These are phyloP conservation scores for Mycoemilia scoparia DNA, from an alignment of 192 early-diverging fungal genomes.

Conservation along the genomic window DNA sequence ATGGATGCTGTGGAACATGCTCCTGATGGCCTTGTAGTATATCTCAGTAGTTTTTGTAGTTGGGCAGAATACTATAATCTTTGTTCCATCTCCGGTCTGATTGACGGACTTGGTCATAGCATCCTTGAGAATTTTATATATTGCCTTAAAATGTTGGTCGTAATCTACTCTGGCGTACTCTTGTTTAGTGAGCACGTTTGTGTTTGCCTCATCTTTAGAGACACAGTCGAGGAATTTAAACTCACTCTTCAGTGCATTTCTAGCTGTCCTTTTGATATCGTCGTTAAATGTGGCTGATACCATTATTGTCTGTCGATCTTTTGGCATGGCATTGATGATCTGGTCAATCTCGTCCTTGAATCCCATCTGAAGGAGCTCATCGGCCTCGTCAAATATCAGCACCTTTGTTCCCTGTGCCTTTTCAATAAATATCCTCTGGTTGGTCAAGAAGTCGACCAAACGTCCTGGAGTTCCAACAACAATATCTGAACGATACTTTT, in stretches of 20 bases:
- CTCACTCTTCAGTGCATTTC: slow-evolving; percentile 37
- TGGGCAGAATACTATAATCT: slow-evolving; percentile 79
- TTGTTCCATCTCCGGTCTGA: slow-evolving; percentile 36
- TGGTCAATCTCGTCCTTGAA: slow-evolving; percentile 70
- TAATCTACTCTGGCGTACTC: slow-evolving; percentile 47
- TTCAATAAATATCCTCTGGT: slow-evolving; percentile 32
- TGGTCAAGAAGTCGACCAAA: slow-evolving; percentile 51
- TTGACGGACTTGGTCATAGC: slow-evolving; percentile 16
- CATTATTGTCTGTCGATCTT: slow-evolving; percentile 68
- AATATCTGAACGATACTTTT: slow-evolving; percentile 47
- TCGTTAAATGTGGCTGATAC: slow-evolving; percentile 81
- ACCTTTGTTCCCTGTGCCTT: slow-evolving; percentile 25
- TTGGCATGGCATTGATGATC: slow-evolving; percentile 41
- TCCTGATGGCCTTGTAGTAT: slow-evolving; percentile 10
- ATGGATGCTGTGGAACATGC: slow-evolving; percentile 3
- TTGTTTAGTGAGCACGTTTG: slow-evolving; percentile 65
- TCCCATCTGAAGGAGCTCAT: slow-evolving; percentile 87
- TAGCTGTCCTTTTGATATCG: slow-evolving; percentile 49
- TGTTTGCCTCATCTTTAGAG: slow-evolving; percentile 65
- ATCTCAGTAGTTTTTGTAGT: slow-evolving; percentile 41
- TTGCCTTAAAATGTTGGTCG: slow-evolving; percentile 35
- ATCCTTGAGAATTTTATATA: slow-evolving; percentile 45
- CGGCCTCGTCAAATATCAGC: slow-evolving; percentile 88
- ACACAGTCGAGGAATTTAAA: slow-evolving; percentile 68
- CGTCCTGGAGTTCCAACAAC: slow-evolving; percentile 94